Conservation (phyloP, 176 grass and related monocot genomes). For the Pontederia crassipes region DNA sequence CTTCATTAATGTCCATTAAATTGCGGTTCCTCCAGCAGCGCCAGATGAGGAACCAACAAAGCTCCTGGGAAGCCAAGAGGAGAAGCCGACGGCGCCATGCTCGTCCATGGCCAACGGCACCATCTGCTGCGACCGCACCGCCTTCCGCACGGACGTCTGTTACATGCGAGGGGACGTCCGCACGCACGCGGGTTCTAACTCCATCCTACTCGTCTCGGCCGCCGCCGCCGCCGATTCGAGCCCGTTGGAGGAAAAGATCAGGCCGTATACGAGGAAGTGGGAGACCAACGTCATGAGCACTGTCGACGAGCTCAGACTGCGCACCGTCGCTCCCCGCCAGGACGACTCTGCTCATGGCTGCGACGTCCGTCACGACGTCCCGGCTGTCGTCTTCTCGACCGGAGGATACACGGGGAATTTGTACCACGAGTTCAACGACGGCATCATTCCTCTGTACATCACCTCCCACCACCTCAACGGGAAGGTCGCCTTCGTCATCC, state of each 20-base stretch:
- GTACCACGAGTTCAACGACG: conserved; percentile 97
- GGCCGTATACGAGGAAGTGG: conserved; percentile 90
- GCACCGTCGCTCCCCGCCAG: conserved; percentile 18
- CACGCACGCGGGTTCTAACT: conserved; percentile 56
- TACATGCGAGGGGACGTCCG: conserved; percentile 62
- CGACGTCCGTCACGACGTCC: conserved; percentile 55
- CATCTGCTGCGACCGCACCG: conserved; percentile 76
- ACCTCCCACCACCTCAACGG: conserved; percentile 44
- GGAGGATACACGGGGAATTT: conserved; percentile 93
- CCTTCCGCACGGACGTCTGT: conserved; percentile 61
- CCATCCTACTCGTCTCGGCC: conserved; percentile 46
- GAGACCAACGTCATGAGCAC: conserved; percentile 55
- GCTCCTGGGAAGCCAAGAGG: no score
- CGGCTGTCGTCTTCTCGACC: conserved; percentile 75
- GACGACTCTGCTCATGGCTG: conserved; percentile 16
- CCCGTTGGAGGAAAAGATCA: conserved; percentile 40
- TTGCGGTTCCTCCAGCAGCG: no score
- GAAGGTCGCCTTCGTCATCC: conserved; percentile 52
- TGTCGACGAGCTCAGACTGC: conserved; percentile 58
- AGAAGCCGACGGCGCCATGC: no score
- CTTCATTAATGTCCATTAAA: no score
- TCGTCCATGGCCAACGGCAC: conserved; percentile 21
- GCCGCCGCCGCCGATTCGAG: neutral
- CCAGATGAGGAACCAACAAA: no score
- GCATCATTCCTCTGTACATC: conserved; percentile 80